Evolutionary conservation across 768 basidiomycete species (phyloP).

Genomic region (Cyclocybe aegerita): DNA sequence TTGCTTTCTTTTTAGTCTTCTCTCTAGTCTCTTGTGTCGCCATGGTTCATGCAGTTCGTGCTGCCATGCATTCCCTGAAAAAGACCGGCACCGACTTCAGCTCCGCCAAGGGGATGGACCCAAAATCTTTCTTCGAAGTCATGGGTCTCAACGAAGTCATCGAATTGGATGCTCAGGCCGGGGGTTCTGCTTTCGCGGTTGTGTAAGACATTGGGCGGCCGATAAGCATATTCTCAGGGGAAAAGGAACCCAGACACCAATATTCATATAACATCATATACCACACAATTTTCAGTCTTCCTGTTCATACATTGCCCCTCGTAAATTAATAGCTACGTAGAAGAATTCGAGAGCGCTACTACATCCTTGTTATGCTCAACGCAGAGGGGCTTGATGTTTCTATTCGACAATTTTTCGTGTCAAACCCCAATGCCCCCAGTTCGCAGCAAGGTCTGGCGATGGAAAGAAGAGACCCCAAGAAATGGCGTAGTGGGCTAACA

Average conservation of each 20-base stretch:
- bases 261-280: too few species aligned
- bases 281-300: too few species aligned
- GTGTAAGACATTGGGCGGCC: constrained; percentile 31
- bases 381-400: too few species aligned
- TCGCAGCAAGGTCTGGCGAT: constrained; percentile 10
- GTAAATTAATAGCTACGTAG: too few species aligned
- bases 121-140: constrained; percentile 74
- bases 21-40: constrained; percentile 76
- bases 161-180: constrained; percentile 54
- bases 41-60: constrained; percentile 73
- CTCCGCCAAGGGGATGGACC: constrained; percentile 70
- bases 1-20: constrained; percentile 47
- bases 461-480: constrained; percentile 58
- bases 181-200: constrained; percentile 55
- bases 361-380: too few species aligned
- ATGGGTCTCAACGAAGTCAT: constrained; percentile 67
- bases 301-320: too few species aligned
- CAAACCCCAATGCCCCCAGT: constrained; percentile 39
- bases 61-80: constrained; percentile 76
- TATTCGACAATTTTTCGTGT: constrained; percentile 13
- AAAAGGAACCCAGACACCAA: too few species aligned
- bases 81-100: constrained; percentile 76
- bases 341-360: too few species aligned
- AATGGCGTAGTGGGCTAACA: constrained; percentile 87
- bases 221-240: too few species aligned